phyloP scores from a whole-genome alignment of 2,329 filamentous ascomycete species.

The Coniochaeta sp. region DNA sequence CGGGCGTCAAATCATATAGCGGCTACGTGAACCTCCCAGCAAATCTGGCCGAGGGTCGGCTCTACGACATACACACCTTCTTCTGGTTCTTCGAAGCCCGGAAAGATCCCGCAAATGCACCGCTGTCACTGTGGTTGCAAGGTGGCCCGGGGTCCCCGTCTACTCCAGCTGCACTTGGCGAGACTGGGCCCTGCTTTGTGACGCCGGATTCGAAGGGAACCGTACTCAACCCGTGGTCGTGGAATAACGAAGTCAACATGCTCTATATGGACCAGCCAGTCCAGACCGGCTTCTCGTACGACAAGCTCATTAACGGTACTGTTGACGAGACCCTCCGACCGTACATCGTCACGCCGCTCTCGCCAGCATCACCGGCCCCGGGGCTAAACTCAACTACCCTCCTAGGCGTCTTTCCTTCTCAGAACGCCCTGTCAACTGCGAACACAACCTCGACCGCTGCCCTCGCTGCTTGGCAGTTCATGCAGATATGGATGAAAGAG shows the following conservation, averaged over 20 bases:
- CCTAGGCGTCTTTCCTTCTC: conserved; percentile 8
- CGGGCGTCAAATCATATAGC: conserved; percentile 11
- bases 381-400: conserved; percentile 9
- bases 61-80: conserved; percentile 10
- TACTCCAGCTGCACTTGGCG: conserved; percentile 4
- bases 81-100: conserved; percentile 15
- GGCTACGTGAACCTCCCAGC: conserved; percentile 12
- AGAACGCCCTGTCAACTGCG: conserved; percentile 6
- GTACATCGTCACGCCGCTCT: conserved; percentile 6
- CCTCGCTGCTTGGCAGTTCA: conserved; percentile 11
- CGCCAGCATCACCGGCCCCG: not conserved
- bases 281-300: conserved; percentile 22
- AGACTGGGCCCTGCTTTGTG: conserved; percentile 24
- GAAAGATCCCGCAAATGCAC: conserved; percentile 10
- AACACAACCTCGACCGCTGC: conserved; percentile 11
- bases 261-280: conserved; percentile 57
- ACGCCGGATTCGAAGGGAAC: conserved; percentile 42
- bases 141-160: conserved; percentile 13
- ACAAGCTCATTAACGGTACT: conserved; percentile 16
- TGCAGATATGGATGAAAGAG: conserved; percentile 13
- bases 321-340: conserved; percentile 9
- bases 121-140: conserved; percentile 13
- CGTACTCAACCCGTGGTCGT: conserved; percentile 46
- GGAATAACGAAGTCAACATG: conserved; percentile 54
- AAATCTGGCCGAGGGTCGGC: conserved; percentile 3